phyloP scores from a whole-genome alignment of 306 rosid species.

The Trifolium pratense region DNA sequence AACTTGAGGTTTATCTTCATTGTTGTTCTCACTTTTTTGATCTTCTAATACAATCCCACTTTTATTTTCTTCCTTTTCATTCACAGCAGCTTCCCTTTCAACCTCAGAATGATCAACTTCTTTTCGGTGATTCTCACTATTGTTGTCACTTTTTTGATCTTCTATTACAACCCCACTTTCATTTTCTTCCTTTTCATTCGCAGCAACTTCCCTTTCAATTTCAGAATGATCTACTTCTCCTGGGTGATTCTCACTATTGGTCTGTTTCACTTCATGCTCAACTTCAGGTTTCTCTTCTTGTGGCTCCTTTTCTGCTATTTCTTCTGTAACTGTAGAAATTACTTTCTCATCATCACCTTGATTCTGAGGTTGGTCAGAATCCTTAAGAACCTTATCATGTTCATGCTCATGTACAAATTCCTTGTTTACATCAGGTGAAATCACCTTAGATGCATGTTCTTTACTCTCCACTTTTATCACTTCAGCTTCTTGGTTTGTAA shows the following conservation, averaged over 20 bases:
- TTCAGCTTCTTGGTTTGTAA: constrained; percentile 30
- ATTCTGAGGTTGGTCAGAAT: constrained; percentile 12
- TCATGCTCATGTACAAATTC: constrained; percentile 28
- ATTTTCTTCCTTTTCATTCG: constrained; percentile 37
- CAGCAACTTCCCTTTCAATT: constrained; percentile 40
- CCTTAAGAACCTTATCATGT: constrained; percentile 37
- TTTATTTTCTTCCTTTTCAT: constrained; percentile 39
- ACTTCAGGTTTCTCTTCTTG: constrained; percentile 23
- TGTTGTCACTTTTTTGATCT: constrained; percentile 33
- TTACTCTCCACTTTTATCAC: constrained; percentile 30
- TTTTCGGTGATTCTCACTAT: not conserved
- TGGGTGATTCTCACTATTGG: constrained; percentile 11
- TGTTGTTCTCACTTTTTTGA: not conserved
- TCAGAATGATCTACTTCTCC: constrained; percentile 1
- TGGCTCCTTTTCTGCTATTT: constrained; percentile 11
- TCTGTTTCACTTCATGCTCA: constrained; percentile 29
- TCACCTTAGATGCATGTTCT: constrained; percentile 21
- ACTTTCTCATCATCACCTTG: constrained; percentile 37
- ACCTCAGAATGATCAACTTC: not conserved
- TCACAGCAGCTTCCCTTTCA: constrained; percentile 41
- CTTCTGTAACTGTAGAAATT: constrained; percentile 44
- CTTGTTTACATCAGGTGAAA: constrained; percentile 10
- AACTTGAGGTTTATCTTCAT: constrained; percentile 33
- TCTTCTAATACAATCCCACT: constrained; percentile 26
- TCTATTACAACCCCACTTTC: constrained; percentile 15